Evolutionary conservation across 192 early-diverging fungal genomes (phyloP), one percentile per base, ranked within the genome.

Genomic region (Podila horticola): DNA sequence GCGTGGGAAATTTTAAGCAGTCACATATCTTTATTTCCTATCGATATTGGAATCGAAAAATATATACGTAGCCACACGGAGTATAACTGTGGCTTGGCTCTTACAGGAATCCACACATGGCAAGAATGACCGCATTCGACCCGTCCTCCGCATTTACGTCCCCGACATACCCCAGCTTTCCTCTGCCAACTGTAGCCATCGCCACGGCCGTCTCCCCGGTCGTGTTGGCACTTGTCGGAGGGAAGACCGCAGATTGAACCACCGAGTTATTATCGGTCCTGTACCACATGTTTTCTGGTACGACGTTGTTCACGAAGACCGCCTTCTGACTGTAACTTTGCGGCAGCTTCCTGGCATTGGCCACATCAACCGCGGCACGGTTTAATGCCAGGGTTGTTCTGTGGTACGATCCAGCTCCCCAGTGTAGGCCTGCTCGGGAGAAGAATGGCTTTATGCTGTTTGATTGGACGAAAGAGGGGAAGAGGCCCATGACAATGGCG

Each of bases 81-180:
- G 33, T 34, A 34, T 34, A 34, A 34, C n/a, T n/a, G n/a, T n/a
- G n/a, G n/a, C n/a, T n/a, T n/a, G n/a, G n/a, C n/a, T n/a, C n/a
- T 36, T 66, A 66, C 71, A 73, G 57, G 63, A 73, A 51, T 73
- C 71, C 71, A 66, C 71, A 73, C 71, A 73, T 73, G 71, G 71
- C 71, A 73, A 73, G 71, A 73, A 73, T 60, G 71, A 73, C 71
- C 41, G 71, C 71, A 73, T 65, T 73, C 71, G 71, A 73, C 71
- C 64, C 71, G 36, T 60, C 71, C 71, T 73, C 71, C 64, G 64
- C 64, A 66, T 73, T 73, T n/a, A 73, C 71, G 64, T 73, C 71
- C 64, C 71, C 71, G 58, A 73, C 71, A 73, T 73, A 73, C 57
- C 71, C 71, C 63, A 73, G 64, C 71, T 73, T 65, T 66, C 71